Conservation (phyloP, 208 protist genomes). For the Wallacemonas sp. region DNA sequence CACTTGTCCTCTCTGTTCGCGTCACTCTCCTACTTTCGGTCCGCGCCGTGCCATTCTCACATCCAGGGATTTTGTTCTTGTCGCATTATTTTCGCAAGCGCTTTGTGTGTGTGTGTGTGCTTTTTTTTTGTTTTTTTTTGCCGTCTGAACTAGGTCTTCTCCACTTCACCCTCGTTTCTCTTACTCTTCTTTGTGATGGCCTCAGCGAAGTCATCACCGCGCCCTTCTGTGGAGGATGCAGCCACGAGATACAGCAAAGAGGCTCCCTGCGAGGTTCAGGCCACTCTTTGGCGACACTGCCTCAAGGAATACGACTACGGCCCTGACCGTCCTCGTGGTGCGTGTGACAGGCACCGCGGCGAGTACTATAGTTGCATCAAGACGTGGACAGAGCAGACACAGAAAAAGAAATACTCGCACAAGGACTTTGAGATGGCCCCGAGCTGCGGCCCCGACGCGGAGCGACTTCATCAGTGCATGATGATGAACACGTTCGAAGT, state of each 20-base stretch:
- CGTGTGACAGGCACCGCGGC: conserved; percentile 64
- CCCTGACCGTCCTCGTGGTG: conserved; percentile 66
- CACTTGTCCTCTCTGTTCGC: too few relatives aligned
- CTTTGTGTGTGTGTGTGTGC: too few relatives aligned
- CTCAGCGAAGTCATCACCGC: too few relatives aligned
- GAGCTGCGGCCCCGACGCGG: conserved; percentile 65
- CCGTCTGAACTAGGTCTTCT: too few relatives aligned
- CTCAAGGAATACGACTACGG: conserved; percentile 87
- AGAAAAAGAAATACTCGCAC: conserved; percentile 50
- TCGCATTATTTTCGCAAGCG: too few relatives aligned
- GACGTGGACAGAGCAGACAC: conserved; percentile 53
- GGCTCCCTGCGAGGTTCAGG: conserved; percentile 67
- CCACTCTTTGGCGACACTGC: conserved; percentile 80
- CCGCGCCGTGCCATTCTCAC: too few relatives aligned
- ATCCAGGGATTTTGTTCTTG: too few relatives aligned
- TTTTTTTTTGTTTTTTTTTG: too few relatives aligned
- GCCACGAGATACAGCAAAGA: conserved; percentile 25
- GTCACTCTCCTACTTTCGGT: too few relatives aligned
- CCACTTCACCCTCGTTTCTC: too few relatives aligned
- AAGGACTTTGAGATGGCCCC: conserved; percentile 56
- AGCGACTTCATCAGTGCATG: conserved; percentile 88
- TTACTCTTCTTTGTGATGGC: too few relatives aligned
- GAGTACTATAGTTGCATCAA: conserved; percentile 84
- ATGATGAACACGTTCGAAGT: conserved; percentile 91
- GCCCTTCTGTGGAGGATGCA: background rate